phyloP scores from a whole-genome alignment of 1,284 basidiomycete species.

The Naganishia sp. region DNA sequence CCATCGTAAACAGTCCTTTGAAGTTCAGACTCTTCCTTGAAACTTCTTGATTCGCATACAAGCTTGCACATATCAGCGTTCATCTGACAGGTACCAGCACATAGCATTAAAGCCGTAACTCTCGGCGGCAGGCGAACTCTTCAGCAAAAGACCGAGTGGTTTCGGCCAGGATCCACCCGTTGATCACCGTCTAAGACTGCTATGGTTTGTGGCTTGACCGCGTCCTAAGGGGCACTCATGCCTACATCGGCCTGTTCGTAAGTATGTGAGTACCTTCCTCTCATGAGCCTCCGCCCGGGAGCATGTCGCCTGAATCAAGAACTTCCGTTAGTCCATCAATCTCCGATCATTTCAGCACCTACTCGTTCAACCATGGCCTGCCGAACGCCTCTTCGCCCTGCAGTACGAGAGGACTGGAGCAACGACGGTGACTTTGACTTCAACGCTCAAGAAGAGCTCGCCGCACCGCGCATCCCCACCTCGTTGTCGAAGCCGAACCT shows the following conservation, averaged over 20 bases:
- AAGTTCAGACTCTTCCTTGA: neutral
- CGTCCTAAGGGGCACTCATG: neutral
- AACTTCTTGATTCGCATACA: neutral
- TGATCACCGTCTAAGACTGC: neutral
- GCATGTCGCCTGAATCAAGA: neutral
- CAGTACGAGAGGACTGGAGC: slow-evolving; percentile 13
- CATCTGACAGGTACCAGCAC: neutral
- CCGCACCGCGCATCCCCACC: neutral
- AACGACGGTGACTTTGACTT: slow-evolving; percentile 30
- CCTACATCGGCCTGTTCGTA: neutral
- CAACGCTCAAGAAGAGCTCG: neutral
- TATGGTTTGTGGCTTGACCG: neutral
- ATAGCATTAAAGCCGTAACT: neutral
- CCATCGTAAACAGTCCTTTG: neutral
- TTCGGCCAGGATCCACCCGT: neutral
- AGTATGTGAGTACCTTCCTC: neutral
- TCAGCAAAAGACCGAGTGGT: too few relatives aligned
- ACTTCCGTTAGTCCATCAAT: neutral
- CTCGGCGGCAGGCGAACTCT: too few relatives aligned
- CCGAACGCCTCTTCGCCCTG: neutral
- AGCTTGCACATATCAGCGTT: neutral
- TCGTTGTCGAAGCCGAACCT: neutral
- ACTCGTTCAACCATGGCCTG: neutral
- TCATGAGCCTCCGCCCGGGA: neutral
- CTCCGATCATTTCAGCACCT: neutral